These are phyloP conservation scores for Waitea zeae DNA, from an alignment of 1,284 basidiomycete species.

Conservation along the genomic window DNA sequence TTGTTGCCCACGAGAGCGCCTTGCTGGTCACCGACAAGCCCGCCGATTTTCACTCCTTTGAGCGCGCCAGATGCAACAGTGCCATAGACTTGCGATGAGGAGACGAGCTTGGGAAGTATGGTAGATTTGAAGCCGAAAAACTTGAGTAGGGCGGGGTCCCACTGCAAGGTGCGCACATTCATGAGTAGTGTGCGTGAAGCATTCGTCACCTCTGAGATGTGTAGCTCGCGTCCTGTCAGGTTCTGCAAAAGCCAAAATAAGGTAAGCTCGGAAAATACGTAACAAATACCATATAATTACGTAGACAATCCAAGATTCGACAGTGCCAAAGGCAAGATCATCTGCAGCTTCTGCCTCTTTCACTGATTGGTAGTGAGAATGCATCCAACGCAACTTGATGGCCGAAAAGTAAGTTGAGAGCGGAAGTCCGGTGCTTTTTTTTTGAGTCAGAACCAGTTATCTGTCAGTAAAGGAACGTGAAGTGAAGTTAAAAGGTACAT, in stretches of 20 bases:
- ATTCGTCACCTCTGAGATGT: constrained; percentile 92
- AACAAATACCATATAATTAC: constrained; percentile 23
- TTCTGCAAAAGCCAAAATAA: constrained; percentile 30
- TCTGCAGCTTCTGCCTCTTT: constrained; percentile 67
- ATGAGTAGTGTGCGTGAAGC: constrained; percentile 92
- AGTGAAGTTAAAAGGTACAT: constrained; percentile 12
- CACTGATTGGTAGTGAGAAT: constrained; percentile 77
- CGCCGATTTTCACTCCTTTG: constrained; percentile 71
- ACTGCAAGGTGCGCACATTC: constrained; percentile 67
- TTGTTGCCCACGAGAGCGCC: constrained; percentile 95
- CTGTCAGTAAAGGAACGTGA: constrained; percentile 4
- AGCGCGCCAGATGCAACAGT: constrained; percentile 52
- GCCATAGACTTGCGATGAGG: constrained; percentile 88
- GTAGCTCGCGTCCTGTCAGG: constrained; percentile 68
- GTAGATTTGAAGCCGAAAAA: constrained; percentile 78
- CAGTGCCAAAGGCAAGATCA: constrained; percentile 81
- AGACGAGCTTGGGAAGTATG: constrained; percentile 78
- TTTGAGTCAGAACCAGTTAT: too few relatives aligned
- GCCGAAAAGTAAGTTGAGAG: constrained; percentile 95
- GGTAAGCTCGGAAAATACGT: constrained; percentile 5
- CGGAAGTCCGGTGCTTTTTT: constrained; percentile 75
- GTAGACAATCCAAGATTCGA: constrained; percentile 93
- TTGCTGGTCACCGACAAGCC: constrained; percentile 93
- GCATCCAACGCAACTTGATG: constrained; percentile 94
- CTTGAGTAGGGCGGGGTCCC: constrained; percentile 70